Evolutionary conservation across 257 asterid species (phyloP).

Genomic region (Phtheirospermum japonicum): DNA sequence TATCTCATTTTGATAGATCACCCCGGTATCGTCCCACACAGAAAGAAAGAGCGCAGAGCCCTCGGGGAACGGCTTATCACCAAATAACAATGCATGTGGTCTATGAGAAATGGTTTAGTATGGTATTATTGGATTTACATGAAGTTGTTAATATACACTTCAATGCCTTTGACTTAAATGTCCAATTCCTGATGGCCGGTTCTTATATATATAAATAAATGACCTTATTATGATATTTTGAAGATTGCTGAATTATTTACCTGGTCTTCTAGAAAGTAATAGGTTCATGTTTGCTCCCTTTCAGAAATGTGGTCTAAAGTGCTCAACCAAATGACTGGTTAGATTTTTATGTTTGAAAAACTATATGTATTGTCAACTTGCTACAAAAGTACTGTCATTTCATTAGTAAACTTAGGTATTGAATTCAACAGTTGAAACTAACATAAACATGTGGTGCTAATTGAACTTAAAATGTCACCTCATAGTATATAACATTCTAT

Average conservation of each 20-base stretch:
- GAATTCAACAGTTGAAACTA: not conserved
- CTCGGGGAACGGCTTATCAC: too few species aligned
- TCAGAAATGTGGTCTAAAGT: slow-evolving; percentile 12
- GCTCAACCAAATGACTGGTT: not conserved
- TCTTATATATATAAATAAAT: not conserved
- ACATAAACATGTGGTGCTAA: not conserved
- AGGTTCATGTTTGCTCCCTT: too few species aligned
- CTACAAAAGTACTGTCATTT: not conserved
- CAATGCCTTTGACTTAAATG: not conserved
- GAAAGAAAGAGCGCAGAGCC: too few species aligned
- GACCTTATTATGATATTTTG: not conserved
- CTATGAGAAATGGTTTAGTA: not conserved
- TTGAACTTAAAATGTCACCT: not conserved
- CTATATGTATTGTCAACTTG: not conserved
- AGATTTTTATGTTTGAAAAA: not conserved
- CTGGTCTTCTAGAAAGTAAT: not conserved
- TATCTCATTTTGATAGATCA: too few species aligned
- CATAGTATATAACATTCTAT: not conserved
- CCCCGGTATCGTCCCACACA: too few species aligned
- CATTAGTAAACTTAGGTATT: too few species aligned
- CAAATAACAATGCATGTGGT: too few species aligned
- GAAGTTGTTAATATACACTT: slow-evolving; percentile 11
- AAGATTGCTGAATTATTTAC: not conserved
- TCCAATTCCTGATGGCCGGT: not conserved
- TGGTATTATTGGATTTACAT: not conserved